phyloP scores from a whole-genome alignment of 306 rosid genomes.

The Casuarina cunninghamiana region DNA sequence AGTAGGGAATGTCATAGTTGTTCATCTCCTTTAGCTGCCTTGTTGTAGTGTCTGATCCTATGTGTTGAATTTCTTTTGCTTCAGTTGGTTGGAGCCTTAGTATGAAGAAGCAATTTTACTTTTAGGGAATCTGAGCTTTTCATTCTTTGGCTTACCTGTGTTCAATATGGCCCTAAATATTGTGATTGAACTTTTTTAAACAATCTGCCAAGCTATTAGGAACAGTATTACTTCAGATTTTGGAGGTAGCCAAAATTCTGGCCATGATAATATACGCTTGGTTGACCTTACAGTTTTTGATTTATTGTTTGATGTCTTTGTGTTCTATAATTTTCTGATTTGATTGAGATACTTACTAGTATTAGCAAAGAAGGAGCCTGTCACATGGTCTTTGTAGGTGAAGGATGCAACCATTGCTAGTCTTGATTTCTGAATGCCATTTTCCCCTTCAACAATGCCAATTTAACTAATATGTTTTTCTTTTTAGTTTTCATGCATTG shows the following conservation, averaged over 20 bases:
- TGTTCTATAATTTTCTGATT: not conserved
- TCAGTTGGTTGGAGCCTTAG: not conserved
- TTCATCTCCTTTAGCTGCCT: not conserved
- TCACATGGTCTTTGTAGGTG: not conserved
- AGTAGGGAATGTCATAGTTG: slow-evolving; percentile 1
- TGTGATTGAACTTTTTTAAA: not conserved
- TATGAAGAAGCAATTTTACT: not conserved
- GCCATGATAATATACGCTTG: not conserved
- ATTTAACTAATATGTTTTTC: not conserved
- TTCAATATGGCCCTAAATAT: not conserved
- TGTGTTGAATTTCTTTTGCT: not conserved
- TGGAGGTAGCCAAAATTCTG: not conserved
- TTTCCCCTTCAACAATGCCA: not conserved
- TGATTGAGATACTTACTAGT: not conserved
- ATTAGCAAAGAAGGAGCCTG: not conserved
- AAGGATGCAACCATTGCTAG: not conserved
- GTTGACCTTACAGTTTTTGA: not conserved
- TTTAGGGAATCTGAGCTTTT: not conserved
- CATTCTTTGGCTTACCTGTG: not conserved
- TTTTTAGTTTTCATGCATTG: slow-evolving; percentile 5
- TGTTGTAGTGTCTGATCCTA: not conserved
- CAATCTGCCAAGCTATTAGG: not conserved
- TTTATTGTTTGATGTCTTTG: not conserved
- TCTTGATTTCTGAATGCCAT: not conserved
- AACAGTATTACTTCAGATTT: not conserved